phyloP scores from a whole-genome alignment of 306 rosid species.

The Vachellia pachyceras region DNA sequence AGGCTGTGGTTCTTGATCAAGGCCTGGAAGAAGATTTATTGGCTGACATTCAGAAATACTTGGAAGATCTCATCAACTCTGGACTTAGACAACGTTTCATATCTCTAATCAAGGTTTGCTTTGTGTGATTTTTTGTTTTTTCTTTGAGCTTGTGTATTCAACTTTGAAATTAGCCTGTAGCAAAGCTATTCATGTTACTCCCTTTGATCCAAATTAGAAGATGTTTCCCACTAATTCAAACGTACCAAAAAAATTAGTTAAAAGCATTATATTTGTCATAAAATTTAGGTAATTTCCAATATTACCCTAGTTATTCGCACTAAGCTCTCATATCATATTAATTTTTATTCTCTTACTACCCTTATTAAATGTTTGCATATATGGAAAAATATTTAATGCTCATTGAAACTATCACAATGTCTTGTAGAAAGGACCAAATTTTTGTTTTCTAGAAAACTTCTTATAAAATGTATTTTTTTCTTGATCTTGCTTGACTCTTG shows the following conservation, averaged over 20 bases:
- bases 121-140: slow-evolving; percentile 25
- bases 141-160: neutral
- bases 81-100: slow-evolving; percentile 88
- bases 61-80: slow-evolving; percentile 79
- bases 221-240: too few relatives aligned
- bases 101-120: slow-evolving; percentile 83
- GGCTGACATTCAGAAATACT: slow-evolving; percentile 78
- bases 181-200: neutral
- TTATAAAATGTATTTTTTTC: slow-evolving; percentile 70
- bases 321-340: too few relatives aligned
- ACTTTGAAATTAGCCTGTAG: neutral
- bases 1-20: slow-evolving; percentile 98
- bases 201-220: neutral
- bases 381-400: too few relatives aligned
- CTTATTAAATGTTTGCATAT: too few relatives aligned
- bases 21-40: slow-evolving; percentile 80
- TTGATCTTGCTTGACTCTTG: too few relatives aligned
- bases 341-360: too few relatives aligned
- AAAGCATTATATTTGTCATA: too few relatives aligned
- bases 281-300: too few relatives aligned
- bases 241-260: too few relatives aligned
- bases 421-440: slow-evolving; percentile 91
- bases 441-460: slow-evolving; percentile 85
- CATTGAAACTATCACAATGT: too few relatives aligned
- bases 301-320: too few relatives aligned